A percentile compares a stretch with the other conserved stretches of the same genome.
Evolutionary conservation across 2,329 filamentous ascomycete genomes (phyloP).

Genomic region (Zymoseptoria ardabiliae): DNA sequence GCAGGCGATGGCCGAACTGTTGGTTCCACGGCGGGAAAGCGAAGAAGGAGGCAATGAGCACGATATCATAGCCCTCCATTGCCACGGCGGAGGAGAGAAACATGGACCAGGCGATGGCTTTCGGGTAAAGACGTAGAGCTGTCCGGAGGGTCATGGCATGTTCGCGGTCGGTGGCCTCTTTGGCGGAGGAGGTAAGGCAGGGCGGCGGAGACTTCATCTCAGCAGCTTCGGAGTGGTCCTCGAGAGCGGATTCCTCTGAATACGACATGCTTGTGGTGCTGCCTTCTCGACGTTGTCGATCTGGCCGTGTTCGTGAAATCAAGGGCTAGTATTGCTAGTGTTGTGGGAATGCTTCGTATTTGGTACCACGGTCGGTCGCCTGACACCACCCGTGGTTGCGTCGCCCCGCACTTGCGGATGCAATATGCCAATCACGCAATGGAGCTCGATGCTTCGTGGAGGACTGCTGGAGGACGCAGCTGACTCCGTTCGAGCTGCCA

Average conservation of each 20-base stretch:
- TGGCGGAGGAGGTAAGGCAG: not conserved
- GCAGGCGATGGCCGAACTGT: conserved; percentile 34
- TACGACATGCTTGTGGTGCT: not conserved
- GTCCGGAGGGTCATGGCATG: conserved; percentile 30
- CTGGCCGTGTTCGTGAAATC: not conserved
- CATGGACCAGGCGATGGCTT: conserved; percentile 33
- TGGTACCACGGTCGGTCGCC: not conserved
- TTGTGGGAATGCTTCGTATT: not conserved
- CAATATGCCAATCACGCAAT: not conserved
- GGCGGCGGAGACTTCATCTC: not conserved
- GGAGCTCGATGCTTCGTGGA: not conserved
- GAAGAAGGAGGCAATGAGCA: conserved; percentile 31
- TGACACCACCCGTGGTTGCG: not conserved
- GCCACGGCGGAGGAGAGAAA: conserved; percentile 32
- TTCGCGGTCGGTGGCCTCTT: conserved; percentile 25
- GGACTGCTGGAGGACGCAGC: not conserved
- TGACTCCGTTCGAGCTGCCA: not conserved
- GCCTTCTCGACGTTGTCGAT: not conserved
- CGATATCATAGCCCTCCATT: conserved; percentile 38
- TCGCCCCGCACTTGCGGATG: not conserved
- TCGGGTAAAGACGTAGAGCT: conserved; percentile 26
- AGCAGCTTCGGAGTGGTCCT: not conserved
- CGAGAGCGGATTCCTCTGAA: not conserved
- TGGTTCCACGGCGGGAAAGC: conserved; percentile 27
- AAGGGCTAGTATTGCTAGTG: not conserved